phyloP scores from a whole-genome alignment of 768 basidiomycete species.

The Lyophyllum decastes region DNA sequence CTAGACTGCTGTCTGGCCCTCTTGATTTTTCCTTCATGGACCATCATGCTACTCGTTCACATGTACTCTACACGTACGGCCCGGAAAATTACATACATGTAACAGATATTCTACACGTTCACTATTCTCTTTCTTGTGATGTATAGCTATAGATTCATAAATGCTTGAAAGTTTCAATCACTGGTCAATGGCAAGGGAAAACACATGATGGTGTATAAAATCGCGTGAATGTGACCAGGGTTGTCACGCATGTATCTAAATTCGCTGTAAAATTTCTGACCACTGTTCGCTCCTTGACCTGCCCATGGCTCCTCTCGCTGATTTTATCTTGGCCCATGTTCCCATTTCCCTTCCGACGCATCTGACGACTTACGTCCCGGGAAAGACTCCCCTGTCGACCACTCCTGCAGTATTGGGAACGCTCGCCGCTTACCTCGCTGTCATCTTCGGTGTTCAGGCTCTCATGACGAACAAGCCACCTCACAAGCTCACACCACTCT shows the following conservation, averaged over 20 bases:
- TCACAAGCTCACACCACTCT: conserved; percentile 76
- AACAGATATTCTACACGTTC: conserved; percentile 2
- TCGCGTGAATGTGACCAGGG: conserved; percentile 15
- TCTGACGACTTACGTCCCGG: conserved; percentile 66
- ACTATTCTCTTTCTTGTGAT: no score
- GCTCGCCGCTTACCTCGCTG: conserved; percentile 79
- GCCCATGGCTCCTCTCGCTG: conserved; percentile 73
- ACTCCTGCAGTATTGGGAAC: conserved; percentile 68
- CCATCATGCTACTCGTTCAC: conserved; percentile 1
- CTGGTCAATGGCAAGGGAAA: neutral
- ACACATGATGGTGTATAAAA: conserved; percentile 10
- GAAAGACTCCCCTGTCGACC: conserved; percentile 82
- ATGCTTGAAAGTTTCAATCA: no score
- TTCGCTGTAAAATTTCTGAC: conserved; percentile 19
- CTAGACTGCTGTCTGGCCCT: conserved; percentile 18
- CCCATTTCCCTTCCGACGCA: conserved; percentile 61
- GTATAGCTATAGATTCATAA: no score
- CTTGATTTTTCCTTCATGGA: neutral
- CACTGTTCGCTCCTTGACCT: conserved; percentile 15
- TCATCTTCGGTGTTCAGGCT: conserved; percentile 84
- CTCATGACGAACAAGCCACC: conserved; percentile 81
- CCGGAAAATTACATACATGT: conserved; percentile 5
- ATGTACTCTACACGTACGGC: conserved; percentile 4
- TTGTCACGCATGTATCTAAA: conserved; percentile 14
- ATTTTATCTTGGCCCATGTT: conserved; percentile 61